Evolutionary conservation across 805 yeast species (phyloP).

Genomic region (Hanseniaspora pseudoguilliermondii): DNA sequence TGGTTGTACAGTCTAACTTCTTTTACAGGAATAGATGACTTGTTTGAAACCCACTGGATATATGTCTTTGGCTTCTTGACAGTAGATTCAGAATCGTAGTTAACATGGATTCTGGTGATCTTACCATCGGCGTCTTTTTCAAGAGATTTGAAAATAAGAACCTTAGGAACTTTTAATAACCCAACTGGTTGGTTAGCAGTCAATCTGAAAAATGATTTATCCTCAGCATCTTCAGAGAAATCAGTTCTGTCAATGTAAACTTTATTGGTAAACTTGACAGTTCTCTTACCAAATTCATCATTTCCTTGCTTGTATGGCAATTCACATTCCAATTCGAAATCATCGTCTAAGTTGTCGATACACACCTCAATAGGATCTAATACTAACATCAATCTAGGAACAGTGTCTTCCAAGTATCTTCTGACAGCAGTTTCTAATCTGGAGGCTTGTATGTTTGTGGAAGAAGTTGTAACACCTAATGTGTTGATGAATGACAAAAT

Average conservation of each 20-base stretch:
- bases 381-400: slow-evolving; percentile 90
- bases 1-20: slow-evolving; percentile 83
- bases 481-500: slow-evolving; percentile 85
- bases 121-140: slow-evolving; percentile 43
- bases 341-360: slow-evolving; percentile 68
- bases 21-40: slow-evolving; percentile 47
- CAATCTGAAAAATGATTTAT: slow-evolving; percentile 74
- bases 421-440: slow-evolving; percentile 87
- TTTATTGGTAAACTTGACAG: slow-evolving; percentile 60
- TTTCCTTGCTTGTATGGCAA: slow-evolving; percentile 87
- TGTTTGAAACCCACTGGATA: slow-evolving; percentile 87
- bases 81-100: slow-evolving; percentile 55
- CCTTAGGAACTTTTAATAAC: slow-evolving; percentile 77
- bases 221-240: slow-evolving; percentile 51
- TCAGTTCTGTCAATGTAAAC: slow-evolving; percentile 82
- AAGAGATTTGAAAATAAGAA: slow-evolving; percentile 55
- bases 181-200: slow-evolving; percentile 95
- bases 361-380: slow-evolving; percentile 75
- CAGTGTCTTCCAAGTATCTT: slow-evolving; percentile 71
- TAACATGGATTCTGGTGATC: slow-evolving; percentile 58
- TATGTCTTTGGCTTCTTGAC: slow-evolving; percentile 82
- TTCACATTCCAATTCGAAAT: slow-evolving; percentile 52
- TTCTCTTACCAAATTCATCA: slow-evolving; percentile 61
- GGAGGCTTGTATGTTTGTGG: slow-evolving; percentile 77
- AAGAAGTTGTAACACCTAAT: slow-evolving; percentile 89